Conservation (phyloP, 2,329 filamentous ascomycete species). For the Thermothelomyces thermophilus region DNA sequence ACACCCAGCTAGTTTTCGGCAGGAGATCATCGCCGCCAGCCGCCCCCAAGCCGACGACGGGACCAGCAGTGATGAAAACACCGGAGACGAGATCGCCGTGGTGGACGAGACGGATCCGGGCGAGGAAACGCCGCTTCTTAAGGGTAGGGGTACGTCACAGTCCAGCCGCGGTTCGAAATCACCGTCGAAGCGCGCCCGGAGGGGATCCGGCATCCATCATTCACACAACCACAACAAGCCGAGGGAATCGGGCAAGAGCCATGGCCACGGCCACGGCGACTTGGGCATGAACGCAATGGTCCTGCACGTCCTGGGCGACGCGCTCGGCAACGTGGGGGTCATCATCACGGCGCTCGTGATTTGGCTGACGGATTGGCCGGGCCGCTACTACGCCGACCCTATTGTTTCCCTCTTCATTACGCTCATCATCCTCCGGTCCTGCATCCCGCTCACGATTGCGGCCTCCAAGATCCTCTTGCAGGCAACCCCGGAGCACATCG, state of each 20-base stretch:
- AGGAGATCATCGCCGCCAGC: conserved; percentile 85
- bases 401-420: conserved; percentile 92
- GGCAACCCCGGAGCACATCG: conserved; percentile 83
- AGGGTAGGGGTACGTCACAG: conserved; percentile 25
- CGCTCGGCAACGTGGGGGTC: conserved; percentile 79
- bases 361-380: conserved; percentile 78
- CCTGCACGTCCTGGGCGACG: conserved; percentile 72
- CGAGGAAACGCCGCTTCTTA: conserved; percentile 45
- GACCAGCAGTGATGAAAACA: conserved; percentile 45
- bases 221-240: conserved; percentile 78
- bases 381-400: conserved; percentile 84
- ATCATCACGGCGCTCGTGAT: conserved; percentile 80
- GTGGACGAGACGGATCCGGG: conserved; percentile 38
- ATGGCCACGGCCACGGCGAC: conserved; percentile 74
- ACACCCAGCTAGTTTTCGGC: conserved; percentile 82
- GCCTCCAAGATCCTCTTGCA: conserved; percentile 87
- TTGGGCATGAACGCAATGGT: conserved; percentile 92
- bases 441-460: conserved; percentile 70
- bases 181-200: conserved; percentile 29
- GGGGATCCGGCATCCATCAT: conserved; percentile 54
- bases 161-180: conserved; percentile 19
- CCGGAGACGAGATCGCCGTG: conserved; percentile 42
- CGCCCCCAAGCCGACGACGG: conserved; percentile 52
- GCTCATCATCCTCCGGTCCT: conserved; percentile 64
- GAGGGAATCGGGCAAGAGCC: conserved; percentile 53